A percentile compares a stretch with the other conserved stretches of the same genome.
These are phyloP conservation scores for Malassezia psittaci DNA, from an alignment of 1,284 basidiomycete genomes.

Conservation along the genomic window DNA sequence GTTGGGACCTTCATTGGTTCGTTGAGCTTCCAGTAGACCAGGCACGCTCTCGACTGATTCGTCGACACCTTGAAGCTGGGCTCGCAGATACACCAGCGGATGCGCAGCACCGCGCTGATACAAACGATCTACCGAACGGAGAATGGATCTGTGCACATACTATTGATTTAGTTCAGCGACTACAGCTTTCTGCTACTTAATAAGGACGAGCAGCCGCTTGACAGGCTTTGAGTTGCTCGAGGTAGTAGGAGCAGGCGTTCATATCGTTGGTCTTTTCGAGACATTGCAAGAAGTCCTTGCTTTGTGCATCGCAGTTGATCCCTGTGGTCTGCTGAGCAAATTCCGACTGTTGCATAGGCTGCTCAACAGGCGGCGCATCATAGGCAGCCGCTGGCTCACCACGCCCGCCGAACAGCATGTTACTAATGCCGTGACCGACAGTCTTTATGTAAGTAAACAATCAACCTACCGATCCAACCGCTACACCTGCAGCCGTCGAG, in stretches of 20 bases:
- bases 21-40: constrained; percentile 58
- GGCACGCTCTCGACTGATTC: constrained; percentile 60
- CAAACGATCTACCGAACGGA: constrained; percentile 45
- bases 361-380: constrained; percentile 44
- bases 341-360: constrained; percentile 19
- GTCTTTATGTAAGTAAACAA: constrained; percentile 36
- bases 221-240: constrained; percentile 50
- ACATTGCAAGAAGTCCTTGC: constrained; percentile 50
- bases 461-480: constrained; percentile 57
- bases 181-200: constrained; percentile 17
- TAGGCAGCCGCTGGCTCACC: constrained; percentile 50
- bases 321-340: constrained; percentile 27
- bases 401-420: constrained; percentile 69
- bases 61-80: constrained; percentile 64
- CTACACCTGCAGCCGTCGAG: constrained; percentile 75
- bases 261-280: constrained; percentile 51
- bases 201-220: constrained; percentile 43
- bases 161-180: constrained; percentile 21
- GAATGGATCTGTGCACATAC: constrained; percentile 37
- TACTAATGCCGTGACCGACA: constrained; percentile 70
- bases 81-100: constrained; percentile 60
- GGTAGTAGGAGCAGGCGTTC: constrained; percentile 54
- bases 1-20: constrained; percentile 71
- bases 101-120: constrained; percentile 57
- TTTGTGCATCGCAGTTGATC: constrained; percentile 52